Conservation (phyloP, 371 early-diverging fungal genomes). For the Globomyces sp. region DNA sequence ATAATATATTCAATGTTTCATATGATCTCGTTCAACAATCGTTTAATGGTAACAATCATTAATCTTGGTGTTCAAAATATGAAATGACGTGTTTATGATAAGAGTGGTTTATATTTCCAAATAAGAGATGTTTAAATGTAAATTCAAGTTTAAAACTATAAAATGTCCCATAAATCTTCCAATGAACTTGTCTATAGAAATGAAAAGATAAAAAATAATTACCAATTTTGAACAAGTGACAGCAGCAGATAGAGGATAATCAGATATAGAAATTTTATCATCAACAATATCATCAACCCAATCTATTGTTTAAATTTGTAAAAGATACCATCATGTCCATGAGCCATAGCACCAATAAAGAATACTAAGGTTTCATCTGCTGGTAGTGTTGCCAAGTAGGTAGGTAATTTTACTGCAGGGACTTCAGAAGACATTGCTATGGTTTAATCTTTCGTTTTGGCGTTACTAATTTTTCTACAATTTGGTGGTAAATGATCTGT, state of each 20-base stretch:
- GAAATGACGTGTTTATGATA: too few species aligned
- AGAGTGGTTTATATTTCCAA: too few species aligned
- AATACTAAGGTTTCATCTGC: constrained; percentile 75
- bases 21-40: too few species aligned
- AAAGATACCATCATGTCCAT: constrained; percentile 71
- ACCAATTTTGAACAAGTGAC: constrained; percentile 86
- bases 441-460: neutral
- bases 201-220: too few species aligned
- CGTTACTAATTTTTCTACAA: constrained; percentile 76
- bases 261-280: constrained; percentile 92
- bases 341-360: constrained; percentile 96
- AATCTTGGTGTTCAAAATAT: too few species aligned
- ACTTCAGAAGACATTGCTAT: constrained; percentile 90
- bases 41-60: too few species aligned
- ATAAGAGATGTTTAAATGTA: neutral
- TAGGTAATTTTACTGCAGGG: constrained; percentile 76
- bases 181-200: constrained; percentile 31
- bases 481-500: constrained; percentile 92
- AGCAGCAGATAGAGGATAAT: constrained; percentile 93
- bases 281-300: constrained; percentile 91
- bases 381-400: constrained; percentile 79
- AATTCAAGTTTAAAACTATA: constrained; percentile 22
- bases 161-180: constrained; percentile 46
- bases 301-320: constrained; percentile 22
- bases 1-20: too few species aligned